Percentiles rank a stretch among this genome's conserved stretches.
phyloP scores from a whole-genome alignment of 371 early-diverging fungal species.

The Coemansia sp. region DNA sequence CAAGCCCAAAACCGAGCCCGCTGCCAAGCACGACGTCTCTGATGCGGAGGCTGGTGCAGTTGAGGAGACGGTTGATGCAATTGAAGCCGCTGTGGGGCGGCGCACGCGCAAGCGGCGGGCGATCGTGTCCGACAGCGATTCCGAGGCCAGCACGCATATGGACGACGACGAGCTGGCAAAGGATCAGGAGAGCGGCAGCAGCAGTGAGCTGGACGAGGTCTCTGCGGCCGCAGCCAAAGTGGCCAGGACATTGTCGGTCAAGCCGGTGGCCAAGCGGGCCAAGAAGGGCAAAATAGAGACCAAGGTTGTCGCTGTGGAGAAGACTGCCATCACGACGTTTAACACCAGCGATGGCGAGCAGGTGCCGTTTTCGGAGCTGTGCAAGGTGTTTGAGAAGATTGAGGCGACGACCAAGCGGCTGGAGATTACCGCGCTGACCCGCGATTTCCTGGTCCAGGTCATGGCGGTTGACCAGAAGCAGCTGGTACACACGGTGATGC shows the following conservation, averaged over 20 bases:
- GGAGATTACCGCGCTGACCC: conserved; percentile 77
- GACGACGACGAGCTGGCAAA: conserved; percentile 4
- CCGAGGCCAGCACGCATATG: conserved; percentile 6
- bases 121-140: conserved; percentile 34
- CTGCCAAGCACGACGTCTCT: neutral
- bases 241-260: conserved; percentile 4
- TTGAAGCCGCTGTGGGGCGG: neutral
- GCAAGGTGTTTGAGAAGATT: conserved; percentile 83
- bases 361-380: conserved; percentile 82
- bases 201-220: neutral
- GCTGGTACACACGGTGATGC: conserved; percentile 77
- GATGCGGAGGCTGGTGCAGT: neutral
- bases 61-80: neutral
- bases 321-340: conserved; percentile 17
- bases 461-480: conserved; percentile 70
- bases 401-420: conserved; percentile 81
- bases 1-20: neutral
- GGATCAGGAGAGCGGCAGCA: conserved; percentile 6
- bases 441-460: conserved; percentile 73
- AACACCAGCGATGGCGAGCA: conserved; percentile 38
- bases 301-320: neutral
- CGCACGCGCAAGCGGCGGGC: conserved; percentile 23
- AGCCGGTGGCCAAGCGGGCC: conserved; percentile 29
- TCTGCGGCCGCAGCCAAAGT: conserved; percentile 13
- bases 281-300: conserved; percentile 4